Evolutionary conservation across 768 basidiomycete species (phyloP).

Genomic region (Leucogyrophana mollusca): DNA sequence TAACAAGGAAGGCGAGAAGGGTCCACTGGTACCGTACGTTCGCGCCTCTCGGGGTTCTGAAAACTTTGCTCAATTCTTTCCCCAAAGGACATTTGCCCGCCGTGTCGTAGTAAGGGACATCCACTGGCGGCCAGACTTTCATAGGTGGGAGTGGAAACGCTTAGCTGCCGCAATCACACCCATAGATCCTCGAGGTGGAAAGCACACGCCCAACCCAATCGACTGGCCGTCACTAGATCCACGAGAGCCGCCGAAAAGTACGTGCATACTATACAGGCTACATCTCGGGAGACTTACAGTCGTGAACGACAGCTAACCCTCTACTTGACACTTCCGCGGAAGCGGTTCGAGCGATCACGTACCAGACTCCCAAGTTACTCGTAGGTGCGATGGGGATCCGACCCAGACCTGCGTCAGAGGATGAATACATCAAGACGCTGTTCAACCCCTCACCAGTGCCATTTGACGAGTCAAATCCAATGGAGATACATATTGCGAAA

Average conservation of each 20-base stretch:
- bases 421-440: constrained; percentile 57
- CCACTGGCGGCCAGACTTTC: constrained; percentile 52
- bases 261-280: constrained; percentile 11
- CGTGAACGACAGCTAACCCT: constrained; percentile 25
- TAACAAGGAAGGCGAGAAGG: constrained; percentile 33
- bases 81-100: constrained; percentile 69
- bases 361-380: constrained; percentile 62
- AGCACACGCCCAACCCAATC: constrained; percentile 31
- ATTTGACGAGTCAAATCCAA: constrained; percentile 52
- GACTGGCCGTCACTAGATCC: constrained; percentile 62
- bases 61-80: neutral
- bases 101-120: constrained; percentile 64
- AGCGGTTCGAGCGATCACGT: constrained; percentile 67
- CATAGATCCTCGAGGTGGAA: constrained; percentile 43
- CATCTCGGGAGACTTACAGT: neutral
- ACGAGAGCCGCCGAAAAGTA: constrained; percentile 33
- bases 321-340: constrained; percentile 66
- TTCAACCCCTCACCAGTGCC: constrained; percentile 38
- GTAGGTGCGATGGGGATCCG: constrained; percentile 27
- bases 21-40: constrained; percentile 46
- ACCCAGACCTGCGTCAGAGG: constrained; percentile 46
- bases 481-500: constrained; percentile 62
- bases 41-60: neutral
- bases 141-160: constrained; percentile 71
- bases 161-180: constrained; percentile 68